phyloP scores from a whole-genome alignment of 306 rosid genomes.

The Ceratonia siliqua region DNA sequence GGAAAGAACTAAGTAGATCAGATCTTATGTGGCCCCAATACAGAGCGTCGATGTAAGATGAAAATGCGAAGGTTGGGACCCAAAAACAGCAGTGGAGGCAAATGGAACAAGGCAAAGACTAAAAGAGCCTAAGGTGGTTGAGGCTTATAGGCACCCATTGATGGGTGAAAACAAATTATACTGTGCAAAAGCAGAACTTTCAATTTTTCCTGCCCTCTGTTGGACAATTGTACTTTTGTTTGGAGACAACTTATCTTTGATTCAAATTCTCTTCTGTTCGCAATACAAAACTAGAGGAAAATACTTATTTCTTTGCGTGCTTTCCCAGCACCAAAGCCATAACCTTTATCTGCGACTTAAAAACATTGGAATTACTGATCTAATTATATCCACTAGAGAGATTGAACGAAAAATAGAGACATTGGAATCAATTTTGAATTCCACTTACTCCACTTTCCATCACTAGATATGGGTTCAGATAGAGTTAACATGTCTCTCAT shows the following conservation, averaged over 20 bases:
- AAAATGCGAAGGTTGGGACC: not conserved
- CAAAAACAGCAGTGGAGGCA: not conserved
- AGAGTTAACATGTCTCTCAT: not conserved
- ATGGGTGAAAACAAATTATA: not conserved
- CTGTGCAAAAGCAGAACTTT: not conserved
- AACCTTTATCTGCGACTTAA: no score
- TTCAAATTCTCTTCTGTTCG: not conserved
- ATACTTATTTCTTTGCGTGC: not conserved
- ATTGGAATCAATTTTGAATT: no score
- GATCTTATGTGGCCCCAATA: not conserved
- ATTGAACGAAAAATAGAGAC: no score
- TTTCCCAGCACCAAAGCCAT: not conserved
- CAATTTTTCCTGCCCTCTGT: not conserved
- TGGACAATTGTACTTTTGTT: not conserved
- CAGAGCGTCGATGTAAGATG: not conserved
- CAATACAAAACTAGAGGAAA: slow-evolving; percentile 9
- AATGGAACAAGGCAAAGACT: not conserved
- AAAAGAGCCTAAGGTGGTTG: not conserved
- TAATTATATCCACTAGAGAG: no score
- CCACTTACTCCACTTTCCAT: not conserved
- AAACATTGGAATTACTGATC: no score
- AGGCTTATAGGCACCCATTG: not conserved
- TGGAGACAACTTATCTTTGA: not conserved
- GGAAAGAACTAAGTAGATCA: slow-evolving; percentile 12
- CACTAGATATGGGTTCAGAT: not conserved